These are phyloP conservation scores for Candida sanyaensis DNA, from an alignment of 1,139 yeast genomes.

Conservation along the genomic window DNA sequence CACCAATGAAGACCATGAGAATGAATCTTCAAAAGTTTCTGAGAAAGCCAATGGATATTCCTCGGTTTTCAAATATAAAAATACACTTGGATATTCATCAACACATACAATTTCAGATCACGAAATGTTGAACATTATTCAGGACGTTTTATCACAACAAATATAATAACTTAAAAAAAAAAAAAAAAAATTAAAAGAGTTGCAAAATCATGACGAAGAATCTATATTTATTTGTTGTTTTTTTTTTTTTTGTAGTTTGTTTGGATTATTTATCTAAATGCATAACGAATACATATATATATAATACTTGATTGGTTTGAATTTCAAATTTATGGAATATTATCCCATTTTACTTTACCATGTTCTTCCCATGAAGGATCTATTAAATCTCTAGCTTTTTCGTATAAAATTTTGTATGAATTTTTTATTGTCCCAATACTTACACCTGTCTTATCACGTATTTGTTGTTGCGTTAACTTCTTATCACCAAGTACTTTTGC, in stretches of 20 bases:
- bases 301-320: no score
- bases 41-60: not conserved
- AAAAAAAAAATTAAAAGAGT: not conserved
- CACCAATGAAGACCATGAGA: not conserved
- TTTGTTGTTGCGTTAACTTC: slow-evolving; percentile 67
- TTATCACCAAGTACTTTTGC: slow-evolving; percentile 72
- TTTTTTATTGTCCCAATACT: slow-evolving; percentile 97
- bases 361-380: slow-evolving; percentile 78
- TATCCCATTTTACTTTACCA: slow-evolving; percentile 63
- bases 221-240: not conserved
- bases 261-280: not conserved
- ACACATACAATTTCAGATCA: slow-evolving; percentile 13
- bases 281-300: no score
- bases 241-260: no score
- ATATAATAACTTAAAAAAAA: not conserved
- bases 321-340: slow-evolving; percentile 48
- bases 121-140: slow-evolving; percentile 17
- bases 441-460: slow-evolving; percentile 94
- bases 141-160: slow-evolving; percentile 5
- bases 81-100: slow-evolving; percentile 17
- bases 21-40: not conserved
- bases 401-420: slow-evolving; percentile 79
- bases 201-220: no score
- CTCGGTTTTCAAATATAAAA: slow-evolving; percentile 13
- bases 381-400: slow-evolving; percentile 67